Conservation (phyloP, 192 early-diverging fungal genomes). For the Dimargaris verticillata region DNA sequence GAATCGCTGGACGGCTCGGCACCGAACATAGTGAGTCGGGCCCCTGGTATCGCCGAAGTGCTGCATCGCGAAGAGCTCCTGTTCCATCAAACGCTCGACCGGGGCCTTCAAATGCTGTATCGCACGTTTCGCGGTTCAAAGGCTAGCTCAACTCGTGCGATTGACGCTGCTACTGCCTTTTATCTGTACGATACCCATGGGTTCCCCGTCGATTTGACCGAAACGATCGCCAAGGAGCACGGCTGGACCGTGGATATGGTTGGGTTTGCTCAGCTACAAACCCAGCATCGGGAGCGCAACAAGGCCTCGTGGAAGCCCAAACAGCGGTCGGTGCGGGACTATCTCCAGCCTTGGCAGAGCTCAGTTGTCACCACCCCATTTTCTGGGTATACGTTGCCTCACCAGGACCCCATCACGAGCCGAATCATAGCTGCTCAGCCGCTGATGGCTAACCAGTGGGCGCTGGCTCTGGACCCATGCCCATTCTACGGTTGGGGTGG, state of each 20-base stretch:
- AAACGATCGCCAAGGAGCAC: constrained; percentile 32
- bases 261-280: constrained; percentile 26
- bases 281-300: constrained; percentile 26
- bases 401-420: constrained; percentile 20
- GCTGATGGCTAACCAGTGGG: background rate
- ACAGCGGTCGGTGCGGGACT: background rate
- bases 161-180: constrained; percentile 32
- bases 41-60: constrained; percentile 23
- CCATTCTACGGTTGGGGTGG: constrained; percentile 44
- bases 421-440: constrained; percentile 18
- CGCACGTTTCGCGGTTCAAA: constrained; percentile 24
- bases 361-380: constrained; percentile 22
- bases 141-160: constrained; percentile 15
- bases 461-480: constrained; percentile 27
- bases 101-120: constrained; percentile 29
- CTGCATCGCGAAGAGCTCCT: constrained; percentile 29
- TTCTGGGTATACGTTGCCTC: constrained; percentile 29
- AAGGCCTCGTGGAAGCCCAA: constrained; percentile 30
- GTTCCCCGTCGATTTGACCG: constrained; percentile 37
- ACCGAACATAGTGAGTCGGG: constrained; percentile 24
- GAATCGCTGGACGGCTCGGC: constrained; percentile 23
- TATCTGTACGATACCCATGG: constrained; percentile 39
- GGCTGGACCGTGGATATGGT: constrained; percentile 35
- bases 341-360: constrained; percentile 18
- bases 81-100: constrained; percentile 29